phyloP scores from a whole-genome alignment of 2,329 filamentous ascomycete species.

The Aschersonia sp. region DNA sequence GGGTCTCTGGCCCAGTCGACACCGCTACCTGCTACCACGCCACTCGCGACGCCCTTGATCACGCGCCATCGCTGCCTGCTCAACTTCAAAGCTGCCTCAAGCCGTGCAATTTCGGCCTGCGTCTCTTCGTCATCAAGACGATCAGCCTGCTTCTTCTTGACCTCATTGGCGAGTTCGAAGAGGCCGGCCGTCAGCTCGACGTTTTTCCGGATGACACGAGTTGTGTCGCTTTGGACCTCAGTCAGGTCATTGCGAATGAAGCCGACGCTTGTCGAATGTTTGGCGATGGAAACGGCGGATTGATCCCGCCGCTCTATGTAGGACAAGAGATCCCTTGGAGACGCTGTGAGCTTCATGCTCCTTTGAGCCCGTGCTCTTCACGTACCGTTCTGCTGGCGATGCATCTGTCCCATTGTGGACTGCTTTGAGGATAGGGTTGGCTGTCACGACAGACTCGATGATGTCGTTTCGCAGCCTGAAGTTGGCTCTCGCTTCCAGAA shows the following conservation, averaged over 20 bases:
- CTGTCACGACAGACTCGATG: slow-evolving; percentile 52
- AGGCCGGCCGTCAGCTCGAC: slow-evolving; percentile 46
- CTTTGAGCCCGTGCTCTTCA: not conserved
- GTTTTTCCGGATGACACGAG: slow-evolving; percentile 44
- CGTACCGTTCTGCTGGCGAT: slow-evolving; percentile 53
- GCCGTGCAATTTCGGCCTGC: slow-evolving; percentile 37
- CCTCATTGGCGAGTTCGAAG: slow-evolving; percentile 45
- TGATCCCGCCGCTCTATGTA: slow-evolving; percentile 53
- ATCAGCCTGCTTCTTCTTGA: slow-evolving; percentile 35
- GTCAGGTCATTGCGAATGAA: slow-evolving; percentile 37
- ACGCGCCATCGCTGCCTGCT: slow-evolving; percentile 56
- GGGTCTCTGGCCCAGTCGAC: slow-evolving; percentile 66
- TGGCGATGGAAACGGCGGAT: slow-evolving; percentile 47
- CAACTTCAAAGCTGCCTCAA: slow-evolving; percentile 44
- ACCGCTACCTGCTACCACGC: slow-evolving; percentile 66
- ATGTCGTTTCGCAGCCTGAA: slow-evolving; percentile 58
- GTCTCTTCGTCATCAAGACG: slow-evolving; percentile 37
- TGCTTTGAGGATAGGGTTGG: slow-evolving; percentile 63
- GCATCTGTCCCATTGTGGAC: slow-evolving; percentile 54
- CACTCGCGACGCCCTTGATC: slow-evolving; percentile 66
- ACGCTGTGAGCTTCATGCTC: not conserved
- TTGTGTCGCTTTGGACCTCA: slow-evolving; percentile 41
- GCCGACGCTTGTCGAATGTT: slow-evolving; percentile 38
- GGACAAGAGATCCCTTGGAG: slow-evolving; percentile 47
- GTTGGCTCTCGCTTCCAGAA: slow-evolving; percentile 55